A percentile compares a stretch with the other conserved stretches of the same genome.
Conservation (phyloP, 2,329 filamentous ascomycete species). For the Cordyceps farinosa region DNA sequence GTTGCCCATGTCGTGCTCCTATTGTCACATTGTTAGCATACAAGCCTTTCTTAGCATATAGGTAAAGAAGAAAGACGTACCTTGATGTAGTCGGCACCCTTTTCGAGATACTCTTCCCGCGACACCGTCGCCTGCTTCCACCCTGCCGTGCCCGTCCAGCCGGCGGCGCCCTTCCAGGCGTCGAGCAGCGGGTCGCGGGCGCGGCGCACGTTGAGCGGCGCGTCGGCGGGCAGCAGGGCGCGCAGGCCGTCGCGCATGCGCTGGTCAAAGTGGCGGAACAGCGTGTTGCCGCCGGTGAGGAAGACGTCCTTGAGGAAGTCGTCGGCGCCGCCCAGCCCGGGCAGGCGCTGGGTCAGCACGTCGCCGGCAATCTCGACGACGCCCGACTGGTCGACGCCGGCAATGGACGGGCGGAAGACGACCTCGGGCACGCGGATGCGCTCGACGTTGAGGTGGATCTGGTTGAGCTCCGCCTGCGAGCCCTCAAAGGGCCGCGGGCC, state of each 20-base stretch:
- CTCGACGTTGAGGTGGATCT: constrained; percentile 95
- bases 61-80: constrained; percentile 35
- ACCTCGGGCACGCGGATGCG: constrained; percentile 92
- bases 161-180: constrained; percentile 89
- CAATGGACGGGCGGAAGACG: constrained; percentile 87
- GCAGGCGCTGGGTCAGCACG: constrained; percentile 80
- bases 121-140: constrained; percentile 67
- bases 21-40: not conserved
- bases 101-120: constrained; percentile 82
- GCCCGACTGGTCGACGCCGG: constrained; percentile 88
- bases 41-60: too few species aligned
- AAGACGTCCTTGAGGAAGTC: constrained; percentile 83
- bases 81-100: constrained; percentile 92
- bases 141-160: constrained; percentile 66
- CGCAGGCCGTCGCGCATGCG: constrained; percentile 69
- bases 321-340: constrained; percentile 52
- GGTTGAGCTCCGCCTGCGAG: constrained; percentile 74
- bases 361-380: constrained; percentile 89
- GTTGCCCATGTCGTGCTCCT: constrained; percentile 67
- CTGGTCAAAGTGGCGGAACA: constrained; percentile 85
- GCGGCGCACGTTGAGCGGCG: constrained; percentile 64
- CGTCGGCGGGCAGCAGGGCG: constrained; percentile 66
- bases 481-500: constrained; percentile 86
- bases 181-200: constrained; percentile 77
- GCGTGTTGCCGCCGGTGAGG: constrained; percentile 86